These are phyloP conservation scores for Triglochin maritima DNA, from an alignment of 106 monocot genomes.

Conservation along the genomic window DNA sequence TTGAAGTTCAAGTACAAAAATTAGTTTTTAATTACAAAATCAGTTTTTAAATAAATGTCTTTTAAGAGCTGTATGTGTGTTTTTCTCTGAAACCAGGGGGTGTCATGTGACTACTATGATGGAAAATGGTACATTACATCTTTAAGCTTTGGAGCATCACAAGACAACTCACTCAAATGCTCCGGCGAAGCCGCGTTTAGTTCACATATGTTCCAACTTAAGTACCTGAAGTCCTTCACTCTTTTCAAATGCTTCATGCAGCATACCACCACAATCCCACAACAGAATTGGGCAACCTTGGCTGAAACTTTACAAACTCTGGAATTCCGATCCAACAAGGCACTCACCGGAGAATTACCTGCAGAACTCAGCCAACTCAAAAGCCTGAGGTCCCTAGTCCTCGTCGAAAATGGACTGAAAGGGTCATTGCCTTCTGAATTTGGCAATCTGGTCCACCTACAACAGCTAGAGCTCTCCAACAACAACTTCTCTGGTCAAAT, in stretches of 20 bases:
- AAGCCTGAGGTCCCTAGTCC: slow-evolving; percentile 54
- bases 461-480: slow-evolving; percentile 41
- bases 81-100: slow-evolving; percentile 29
- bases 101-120: slow-evolving; percentile 65
- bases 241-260: slow-evolving; percentile 55
- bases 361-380: slow-evolving; percentile 21
- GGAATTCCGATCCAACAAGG: slow-evolving; percentile 62
- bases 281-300: slow-evolving; percentile 43
- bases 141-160: slow-evolving; percentile 56
- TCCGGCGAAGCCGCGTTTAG: slow-evolving; percentile 34
- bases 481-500: slow-evolving; percentile 44
- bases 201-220: slow-evolving; percentile 44
- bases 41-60: too few species aligned
- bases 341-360: slow-evolving; percentile 45
- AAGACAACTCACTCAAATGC: slow-evolving; percentile 80
- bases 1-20: too few species aligned
- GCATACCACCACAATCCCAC: slow-evolving; percentile 27
- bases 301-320: slow-evolving; percentile 51
- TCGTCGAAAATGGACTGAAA: slow-evolving; percentile 41
- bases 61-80: too few species aligned
- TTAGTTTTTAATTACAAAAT: too few species aligned
- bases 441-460: slow-evolving; percentile 22
- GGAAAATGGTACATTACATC: slow-evolving; percentile 61
- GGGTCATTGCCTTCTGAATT: slow-evolving; percentile 46
- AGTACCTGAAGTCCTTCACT: slow-evolving; percentile 47